phyloP scores from a whole-genome alignment of 2,329 filamentous ascomycete genomes.

The Aspergillus sp. region DNA sequence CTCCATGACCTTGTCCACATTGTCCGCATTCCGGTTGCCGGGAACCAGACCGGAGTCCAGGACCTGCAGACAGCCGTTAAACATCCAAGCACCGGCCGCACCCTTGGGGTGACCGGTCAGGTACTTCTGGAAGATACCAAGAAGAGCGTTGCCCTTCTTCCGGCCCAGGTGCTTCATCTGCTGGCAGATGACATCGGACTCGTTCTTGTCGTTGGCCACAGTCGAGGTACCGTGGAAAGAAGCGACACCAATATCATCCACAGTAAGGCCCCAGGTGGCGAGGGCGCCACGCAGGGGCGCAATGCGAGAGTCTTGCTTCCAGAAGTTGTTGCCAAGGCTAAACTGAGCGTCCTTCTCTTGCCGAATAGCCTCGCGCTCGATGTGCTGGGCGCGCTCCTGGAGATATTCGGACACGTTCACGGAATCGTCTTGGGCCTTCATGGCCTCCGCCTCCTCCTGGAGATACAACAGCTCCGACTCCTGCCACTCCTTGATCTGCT shows the following conservation, averaged over 20 bases:
- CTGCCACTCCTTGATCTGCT: conserved; percentile 94
- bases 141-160: conserved; percentile 90
- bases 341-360: conserved; percentile 91
- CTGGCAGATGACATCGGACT: conserved; percentile 94
- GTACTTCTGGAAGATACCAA: conserved; percentile 99
- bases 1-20: conserved; percentile 94
- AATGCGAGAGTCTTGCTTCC: conserved; percentile 92
- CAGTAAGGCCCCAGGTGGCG: conserved; percentile 95
- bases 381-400: conserved; percentile 78
- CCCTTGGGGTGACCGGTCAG: conserved; percentile 98
- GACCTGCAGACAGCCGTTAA: conserved; percentile 96
- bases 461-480: conserved; percentile 92
- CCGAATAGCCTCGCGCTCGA: conserved; percentile 80
- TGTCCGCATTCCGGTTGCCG: conserved; percentile 97
- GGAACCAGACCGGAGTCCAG: conserved; percentile 92
- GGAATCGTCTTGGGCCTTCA: conserved; percentile 72
- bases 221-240: conserved; percentile 99
- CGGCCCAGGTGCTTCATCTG: conserved; percentile 93
- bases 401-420: conserved; percentile 85
- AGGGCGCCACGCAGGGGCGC: conserved; percentile 93
- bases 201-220: conserved; percentile 99
- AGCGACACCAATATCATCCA: conserved; percentile 91
- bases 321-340: conserved; percentile 97
- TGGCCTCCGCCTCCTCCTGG: conserved; percentile 86
- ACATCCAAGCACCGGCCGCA: conserved; percentile 99